A percentile compares a stretch with the other conserved stretches of the same genome.
Evolutionary conservation across 2,329 filamentous ascomycete genomes (phyloP).

Genomic region (Hymenoscyphus salicellus): DNA sequence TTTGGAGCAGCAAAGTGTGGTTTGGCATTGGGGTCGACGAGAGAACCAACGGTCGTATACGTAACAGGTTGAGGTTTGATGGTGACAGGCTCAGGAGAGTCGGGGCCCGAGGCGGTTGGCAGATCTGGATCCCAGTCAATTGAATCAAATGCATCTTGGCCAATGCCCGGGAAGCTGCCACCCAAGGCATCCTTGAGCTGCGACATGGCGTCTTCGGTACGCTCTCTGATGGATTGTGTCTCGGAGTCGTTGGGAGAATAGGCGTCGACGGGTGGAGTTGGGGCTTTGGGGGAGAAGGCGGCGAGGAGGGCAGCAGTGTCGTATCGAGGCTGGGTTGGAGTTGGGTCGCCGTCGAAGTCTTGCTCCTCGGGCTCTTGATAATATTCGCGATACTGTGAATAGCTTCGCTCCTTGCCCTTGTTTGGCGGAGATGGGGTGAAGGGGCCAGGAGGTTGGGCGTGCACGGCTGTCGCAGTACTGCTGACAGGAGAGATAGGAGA

Average conservation of each 20-base stretch:
- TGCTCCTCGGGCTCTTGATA: no score
- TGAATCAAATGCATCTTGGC: conserved; percentile 33
- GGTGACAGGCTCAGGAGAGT: conserved; percentile 33
- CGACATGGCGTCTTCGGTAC: conserved; percentile 11
- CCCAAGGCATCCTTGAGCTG: conserved; percentile 5
- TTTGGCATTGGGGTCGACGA: conserved; percentile 32
- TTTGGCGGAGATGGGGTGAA: no score
- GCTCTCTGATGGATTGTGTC: conserved; percentile 7
- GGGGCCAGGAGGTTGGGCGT: no score
- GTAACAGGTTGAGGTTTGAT: conserved; percentile 30
- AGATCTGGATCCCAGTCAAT: conserved; percentile 35
- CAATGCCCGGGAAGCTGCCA: neutral
- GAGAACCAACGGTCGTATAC: conserved; percentile 38
- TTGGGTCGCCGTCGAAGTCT: neutral
- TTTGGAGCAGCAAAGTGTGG: conserved; percentile 35
- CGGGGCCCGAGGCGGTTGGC: conserved; percentile 19
- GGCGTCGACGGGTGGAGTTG: neutral
- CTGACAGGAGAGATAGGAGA: no score
- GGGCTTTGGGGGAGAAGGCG: neutral
- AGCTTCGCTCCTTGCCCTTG: no score
- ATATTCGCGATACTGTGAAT: neutral
- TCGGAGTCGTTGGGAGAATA: conserved; percentile 4
- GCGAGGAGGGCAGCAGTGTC: neutral
- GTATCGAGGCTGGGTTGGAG: neutral
- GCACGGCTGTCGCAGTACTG: no score